Evolutionary conservation across 2,329 filamentous ascomycete genomes (phyloP).

Genomic region (Curvularia sp.): DNA sequence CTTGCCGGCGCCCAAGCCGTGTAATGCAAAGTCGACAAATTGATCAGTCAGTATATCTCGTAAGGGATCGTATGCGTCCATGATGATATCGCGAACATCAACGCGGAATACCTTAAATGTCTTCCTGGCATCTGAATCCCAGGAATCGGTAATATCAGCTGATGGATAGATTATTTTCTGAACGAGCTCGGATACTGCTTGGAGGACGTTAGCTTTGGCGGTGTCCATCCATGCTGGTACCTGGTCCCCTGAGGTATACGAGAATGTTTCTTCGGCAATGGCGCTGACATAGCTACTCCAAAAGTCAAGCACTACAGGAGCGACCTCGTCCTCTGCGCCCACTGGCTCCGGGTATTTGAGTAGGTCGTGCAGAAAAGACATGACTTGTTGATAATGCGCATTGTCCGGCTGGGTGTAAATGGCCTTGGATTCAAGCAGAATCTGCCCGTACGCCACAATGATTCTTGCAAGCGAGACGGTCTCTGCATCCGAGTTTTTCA

Average conservation of each 20-base stretch:
- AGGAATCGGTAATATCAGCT: constrained; percentile 63
- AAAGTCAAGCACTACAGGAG: constrained; percentile 77
- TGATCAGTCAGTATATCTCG: constrained; percentile 55
- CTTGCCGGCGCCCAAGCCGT: constrained; percentile 49
- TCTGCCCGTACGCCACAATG: constrained; percentile 47
- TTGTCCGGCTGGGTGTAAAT: constrained; percentile 58
- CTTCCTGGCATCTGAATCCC: constrained; percentile 73
- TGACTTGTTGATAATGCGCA: constrained; percentile 44
- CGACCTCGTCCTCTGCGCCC: constrained; percentile 76
- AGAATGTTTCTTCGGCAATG: constrained; percentile 61
- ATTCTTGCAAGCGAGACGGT: constrained; percentile 46
- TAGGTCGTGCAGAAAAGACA: constrained; percentile 66
- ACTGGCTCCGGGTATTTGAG: constrained; percentile 71
- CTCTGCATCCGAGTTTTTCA: constrained; percentile 46
- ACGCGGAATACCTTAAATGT: constrained; percentile 76
- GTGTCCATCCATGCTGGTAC: constrained; percentile 62
- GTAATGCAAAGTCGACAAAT: constrained; percentile 55
- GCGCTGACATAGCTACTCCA: constrained; percentile 80
- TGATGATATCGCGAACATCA: constrained; percentile 79
- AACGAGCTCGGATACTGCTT: constrained; percentile 71
- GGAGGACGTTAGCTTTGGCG: constrained; percentile 66
- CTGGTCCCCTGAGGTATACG: constrained; percentile 46
- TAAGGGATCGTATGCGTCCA: constrained; percentile 70
- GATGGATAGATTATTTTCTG: constrained; percentile 73
- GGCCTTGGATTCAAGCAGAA: constrained; percentile 41